Conservation (phyloP, 2,329 filamentous ascomycete genomes). For the Arthrobotrys iridis region DNA sequence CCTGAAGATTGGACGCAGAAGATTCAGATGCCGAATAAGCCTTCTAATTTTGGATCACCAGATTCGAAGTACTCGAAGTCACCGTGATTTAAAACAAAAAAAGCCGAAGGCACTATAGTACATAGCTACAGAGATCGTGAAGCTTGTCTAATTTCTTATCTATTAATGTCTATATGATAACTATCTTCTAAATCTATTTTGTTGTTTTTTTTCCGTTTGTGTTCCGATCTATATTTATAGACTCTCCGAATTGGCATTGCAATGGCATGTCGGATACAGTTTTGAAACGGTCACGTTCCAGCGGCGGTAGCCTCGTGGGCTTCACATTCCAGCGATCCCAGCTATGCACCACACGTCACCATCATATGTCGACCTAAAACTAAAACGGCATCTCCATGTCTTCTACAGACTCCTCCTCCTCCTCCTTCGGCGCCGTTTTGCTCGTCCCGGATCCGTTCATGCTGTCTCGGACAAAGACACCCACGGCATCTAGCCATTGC, state of each 20-base stretch:
- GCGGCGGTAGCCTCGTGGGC: not conserved
- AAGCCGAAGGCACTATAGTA: not conserved
- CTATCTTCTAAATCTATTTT: constrained; percentile 17
- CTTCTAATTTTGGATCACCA: not conserved
- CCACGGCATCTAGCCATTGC: constrained; percentile 70
- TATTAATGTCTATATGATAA: constrained; percentile 5
- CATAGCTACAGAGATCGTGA: no score
- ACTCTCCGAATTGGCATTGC: not conserved
- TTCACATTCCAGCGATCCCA: not conserved
- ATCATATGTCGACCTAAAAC: not conserved
- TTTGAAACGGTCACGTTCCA: constrained; percentile 6
- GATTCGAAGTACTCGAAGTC: not conserved
- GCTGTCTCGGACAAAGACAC: constrained; percentile 69
- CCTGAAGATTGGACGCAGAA: constrained; percentile 16
- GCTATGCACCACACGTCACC: not conserved
- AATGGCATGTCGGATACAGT: not conserved
- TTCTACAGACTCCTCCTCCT: constrained; percentile 68
- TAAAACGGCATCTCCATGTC: constrained; percentile 75
- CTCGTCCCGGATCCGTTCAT: constrained; percentile 61
- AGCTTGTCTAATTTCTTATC: no score
- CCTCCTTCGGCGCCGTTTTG: constrained; percentile 57
- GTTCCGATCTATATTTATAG: constrained; percentile 1
- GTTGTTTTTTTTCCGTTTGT: not conserved
- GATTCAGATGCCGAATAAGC: constrained; percentile 4
- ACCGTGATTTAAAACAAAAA: not conserved